Evolutionary conservation across 2,329 filamentous ascomycete genomes (phyloP), one percentile per base, ranked within the genome.

Genomic region (Colletotrichum agaves): DNA sequence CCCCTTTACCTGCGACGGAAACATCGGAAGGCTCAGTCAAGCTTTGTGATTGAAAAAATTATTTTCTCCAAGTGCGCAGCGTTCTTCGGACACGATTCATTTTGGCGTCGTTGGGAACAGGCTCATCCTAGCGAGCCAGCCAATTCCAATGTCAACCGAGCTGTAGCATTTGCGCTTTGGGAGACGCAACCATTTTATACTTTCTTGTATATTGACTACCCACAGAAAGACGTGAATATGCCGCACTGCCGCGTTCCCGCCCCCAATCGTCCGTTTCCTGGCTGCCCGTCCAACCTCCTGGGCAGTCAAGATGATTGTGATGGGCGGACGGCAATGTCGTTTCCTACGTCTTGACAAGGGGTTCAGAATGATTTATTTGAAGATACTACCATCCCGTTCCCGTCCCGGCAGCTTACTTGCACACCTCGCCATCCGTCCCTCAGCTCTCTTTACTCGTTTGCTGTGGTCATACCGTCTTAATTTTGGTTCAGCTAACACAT

Each of bases 41-140:
- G 57, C 62, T 47, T 61, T 61, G 47, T 19, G 7, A 21, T 61
- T 41, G 53, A 27, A 44, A n/a, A 61, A 61, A 53, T 65, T 56
- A 35, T 46, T 56, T 65, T 47, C 46, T 46, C 57, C 21, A 7
- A 12, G 19, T 41, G 19, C 55, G 37, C n/a, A 17, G 5, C 23
- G 2, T 7, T 21, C 5, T 19, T n/a, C 41, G 23, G 7, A 31
- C 62, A 61, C 31, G 62, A 65, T 33, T 61, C 47, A 61, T 12
- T 41, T 41, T n/a, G 13, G 23, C 19, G 31, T 41, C 21, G 6
- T 31, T 35, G 17, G 10, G 39, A 17, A 47, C 13, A 46, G 47
- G 57, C 31, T 37, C 27, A 31, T 39, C 63, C 63, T 27, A 23
- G 63, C 63, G 31, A 46, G 31, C 55, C 31, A 39, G 57, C 39